These are phyloP conservation scores for Suillus subluteus DNA, from an alignment of 768 basidiomycete species.

Conservation along the genomic window DNA sequence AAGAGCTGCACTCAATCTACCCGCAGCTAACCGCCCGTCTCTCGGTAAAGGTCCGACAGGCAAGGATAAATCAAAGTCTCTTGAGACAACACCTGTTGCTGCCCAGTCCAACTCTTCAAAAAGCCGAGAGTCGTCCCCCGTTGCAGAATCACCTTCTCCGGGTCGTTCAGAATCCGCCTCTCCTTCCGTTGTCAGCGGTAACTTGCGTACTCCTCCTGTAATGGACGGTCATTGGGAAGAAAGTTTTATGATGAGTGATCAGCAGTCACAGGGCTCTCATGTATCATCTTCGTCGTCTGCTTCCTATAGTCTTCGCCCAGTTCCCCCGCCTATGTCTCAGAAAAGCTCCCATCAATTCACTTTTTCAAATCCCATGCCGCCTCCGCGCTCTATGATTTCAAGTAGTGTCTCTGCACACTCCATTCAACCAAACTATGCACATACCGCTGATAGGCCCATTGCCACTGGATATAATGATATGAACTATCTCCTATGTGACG, in stretches of 20 bases:
- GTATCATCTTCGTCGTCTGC: slow-evolving; percentile 44
- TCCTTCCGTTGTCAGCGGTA: slow-evolving; percentile 36
- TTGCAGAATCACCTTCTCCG: slow-evolving; percentile 51
- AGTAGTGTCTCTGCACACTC: slow-evolving; percentile 43
- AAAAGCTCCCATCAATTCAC: slow-evolving; percentile 51
- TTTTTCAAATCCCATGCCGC: slow-evolving; percentile 42
- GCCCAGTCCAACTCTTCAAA: slow-evolving; percentile 48
- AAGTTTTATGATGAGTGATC: slow-evolving; percentile 54
- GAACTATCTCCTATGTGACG: slow-evolving; percentile 48
- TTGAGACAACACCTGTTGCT: slow-evolving; percentile 36
- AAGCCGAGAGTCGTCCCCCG: slow-evolving; percentile 70
- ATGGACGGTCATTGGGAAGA: slow-evolving; percentile 63
- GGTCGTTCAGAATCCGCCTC: slow-evolving; percentile 40
- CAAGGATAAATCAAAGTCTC: slow-evolving; percentile 73
- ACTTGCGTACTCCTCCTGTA: slow-evolving; percentile 44
- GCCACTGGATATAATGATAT: slow-evolving; percentile 49
- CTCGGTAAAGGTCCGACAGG: slow-evolving; percentile 88
- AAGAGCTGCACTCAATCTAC: slow-evolving; percentile 71
- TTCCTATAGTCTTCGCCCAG: slow-evolving; percentile 46
- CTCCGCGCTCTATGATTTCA: slow-evolving; percentile 45
- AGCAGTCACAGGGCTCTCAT: slow-evolving; percentile 38
- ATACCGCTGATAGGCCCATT: slow-evolving; percentile 55
- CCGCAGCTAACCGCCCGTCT: slow-evolving; percentile 69
- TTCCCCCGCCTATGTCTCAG: slow-evolving; percentile 48
- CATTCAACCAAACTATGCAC: slow-evolving; percentile 45